Evolutionary conservation across 192 early-diverging fungal genomes (phyloP).

Genomic region (Geosiphon pyriformis): DNA sequence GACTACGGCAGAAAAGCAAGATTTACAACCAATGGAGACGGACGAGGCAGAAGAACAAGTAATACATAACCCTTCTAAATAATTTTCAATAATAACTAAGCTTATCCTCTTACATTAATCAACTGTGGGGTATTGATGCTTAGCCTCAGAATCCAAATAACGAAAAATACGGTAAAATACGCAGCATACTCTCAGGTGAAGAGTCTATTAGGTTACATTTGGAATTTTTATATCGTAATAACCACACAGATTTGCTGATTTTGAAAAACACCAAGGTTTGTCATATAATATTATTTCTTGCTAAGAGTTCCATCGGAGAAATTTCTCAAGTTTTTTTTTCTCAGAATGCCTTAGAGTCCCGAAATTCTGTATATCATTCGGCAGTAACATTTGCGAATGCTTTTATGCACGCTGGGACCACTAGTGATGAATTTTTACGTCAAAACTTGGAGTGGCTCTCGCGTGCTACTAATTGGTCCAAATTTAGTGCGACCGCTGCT

Average conservation of each 20-base stretch:
- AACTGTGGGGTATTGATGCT: too few species aligned
- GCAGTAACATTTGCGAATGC: conserved; percentile 96
- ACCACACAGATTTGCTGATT: conserved; percentile 93
- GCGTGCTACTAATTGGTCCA: conserved; percentile 97
- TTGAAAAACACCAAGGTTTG: conserved; percentile 83
- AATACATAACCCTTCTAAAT: too few species aligned
- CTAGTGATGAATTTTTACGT: conserved; percentile 94
- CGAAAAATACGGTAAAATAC: conserved; percentile 53
- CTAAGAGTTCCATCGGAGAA: not conserved
- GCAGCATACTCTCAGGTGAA: conserved; percentile 81
- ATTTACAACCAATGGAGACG: conserved; percentile 7
- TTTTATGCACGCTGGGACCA: conserved; percentile 97
- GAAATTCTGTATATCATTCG: conserved; percentile 89
- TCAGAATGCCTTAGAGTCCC: conserved; percentile 81
- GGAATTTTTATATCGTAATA: conserved; percentile 94
- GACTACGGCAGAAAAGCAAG: conserved; percentile 15
- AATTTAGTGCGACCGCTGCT: conserved; percentile 97
- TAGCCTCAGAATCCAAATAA: conserved; percentile 7
- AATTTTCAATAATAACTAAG: too few species aligned
- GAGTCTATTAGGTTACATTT: conserved; percentile 88
- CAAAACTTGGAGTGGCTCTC: conserved; percentile 97
- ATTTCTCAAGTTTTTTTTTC: conserved; percentile 2
- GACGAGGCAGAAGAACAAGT: conserved; percentile 23
- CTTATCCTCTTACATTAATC: too few species aligned
- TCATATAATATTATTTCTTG: not conserved